Conservation (phyloP, 2,329 filamentous ascomycete species). For the Ampelomyces quisqualis region DNA sequence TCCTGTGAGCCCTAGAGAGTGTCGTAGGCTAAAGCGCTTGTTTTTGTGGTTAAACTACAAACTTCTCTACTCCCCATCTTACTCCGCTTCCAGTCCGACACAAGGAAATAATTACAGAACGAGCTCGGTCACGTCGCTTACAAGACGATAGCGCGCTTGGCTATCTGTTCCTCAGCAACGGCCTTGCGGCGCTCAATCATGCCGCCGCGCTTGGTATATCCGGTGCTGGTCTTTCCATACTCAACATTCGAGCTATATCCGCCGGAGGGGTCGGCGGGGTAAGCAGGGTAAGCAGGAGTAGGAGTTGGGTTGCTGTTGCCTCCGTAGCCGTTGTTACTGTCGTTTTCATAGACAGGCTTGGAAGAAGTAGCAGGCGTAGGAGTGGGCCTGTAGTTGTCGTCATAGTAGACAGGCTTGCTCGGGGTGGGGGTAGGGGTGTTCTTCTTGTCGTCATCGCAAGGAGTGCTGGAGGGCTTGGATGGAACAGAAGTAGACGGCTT, state of each 20-base stretch:
- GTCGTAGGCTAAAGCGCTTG: too few species aligned
- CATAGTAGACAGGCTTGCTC: conserved; percentile 1
- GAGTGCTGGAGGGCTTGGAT: conserved; percentile 11
- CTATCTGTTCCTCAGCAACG: not conserved
- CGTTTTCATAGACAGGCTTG: conserved; percentile 1
- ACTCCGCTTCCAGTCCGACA: too few species aligned
- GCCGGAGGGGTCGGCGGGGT: not conserved
- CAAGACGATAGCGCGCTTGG: not conserved
- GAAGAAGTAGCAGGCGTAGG: not conserved
- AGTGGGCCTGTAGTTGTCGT: not conserved
- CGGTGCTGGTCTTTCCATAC: conserved; percentile 3
- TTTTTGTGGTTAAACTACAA: too few species aligned
- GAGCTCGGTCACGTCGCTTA: too few species aligned
- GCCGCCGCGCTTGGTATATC: conserved; percentile 26
- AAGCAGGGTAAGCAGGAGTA: not conserved
- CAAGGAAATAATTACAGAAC: too few species aligned
- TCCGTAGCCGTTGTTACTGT: not conserved
- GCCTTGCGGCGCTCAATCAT: conserved; percentile 25
- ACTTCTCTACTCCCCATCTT: too few species aligned
- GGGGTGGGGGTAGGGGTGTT: conserved; percentile 4
- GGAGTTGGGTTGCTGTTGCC: not conserved
- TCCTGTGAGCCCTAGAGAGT: too few species aligned
- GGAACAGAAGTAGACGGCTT: conserved; percentile 1
- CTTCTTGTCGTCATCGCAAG: conserved; percentile 13
- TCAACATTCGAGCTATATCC: not conserved